Percentiles rank a stretch among this genome's conserved stretches.
These are phyloP conservation scores for Lactifluus echinatus DNA, from an alignment of 768 basidiomycete genomes.

Conservation along the genomic window DNA sequence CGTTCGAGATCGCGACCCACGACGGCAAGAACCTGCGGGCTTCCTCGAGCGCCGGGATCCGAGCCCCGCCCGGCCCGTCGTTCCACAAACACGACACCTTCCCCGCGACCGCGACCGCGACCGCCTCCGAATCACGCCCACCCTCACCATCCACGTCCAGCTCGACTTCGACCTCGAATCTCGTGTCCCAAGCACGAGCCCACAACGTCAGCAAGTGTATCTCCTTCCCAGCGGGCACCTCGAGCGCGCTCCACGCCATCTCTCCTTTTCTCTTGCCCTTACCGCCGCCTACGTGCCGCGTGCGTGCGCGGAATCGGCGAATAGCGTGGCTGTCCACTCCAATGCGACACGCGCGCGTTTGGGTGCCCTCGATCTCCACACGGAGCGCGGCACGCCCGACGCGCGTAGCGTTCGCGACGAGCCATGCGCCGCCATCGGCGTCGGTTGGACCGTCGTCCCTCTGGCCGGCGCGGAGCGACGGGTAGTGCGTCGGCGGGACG, in stretches of 20 bases:
- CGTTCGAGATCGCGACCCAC: conserved; percentile 16
- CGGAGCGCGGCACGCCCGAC: conserved; percentile 37
- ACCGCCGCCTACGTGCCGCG: not conserved
- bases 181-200: conserved; percentile 13
- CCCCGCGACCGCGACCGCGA: conserved; percentile 7
- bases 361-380: conserved; percentile 43
- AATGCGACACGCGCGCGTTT: conserved; percentile 57
- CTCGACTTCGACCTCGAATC: conserved; percentile 12
- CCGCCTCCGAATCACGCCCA: not conserved
- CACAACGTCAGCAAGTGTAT: conserved; percentile 4
- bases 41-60: conserved; percentile 15
- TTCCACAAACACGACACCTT: conserved; percentile 17
- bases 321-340: conserved; percentile 38
- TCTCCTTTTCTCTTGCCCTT: not conserved
- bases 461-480: conserved; percentile 32
- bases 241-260: conserved; percentile 3
- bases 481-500: conserved; percentile 28
- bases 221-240: conserved; percentile 11
- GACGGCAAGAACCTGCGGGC: conserved; percentile 13
- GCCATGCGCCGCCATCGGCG: too few relatives aligned
- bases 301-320: conserved; percentile 7
- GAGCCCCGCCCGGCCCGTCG: conserved; percentile 5
- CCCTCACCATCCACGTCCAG: not conserved
- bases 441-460: not conserved
- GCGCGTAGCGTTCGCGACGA: conserved; percentile 36